phyloP scores from a whole-genome alignment of 2,329 filamentous ascomycete species.

The Xylaria multiplex region DNA sequence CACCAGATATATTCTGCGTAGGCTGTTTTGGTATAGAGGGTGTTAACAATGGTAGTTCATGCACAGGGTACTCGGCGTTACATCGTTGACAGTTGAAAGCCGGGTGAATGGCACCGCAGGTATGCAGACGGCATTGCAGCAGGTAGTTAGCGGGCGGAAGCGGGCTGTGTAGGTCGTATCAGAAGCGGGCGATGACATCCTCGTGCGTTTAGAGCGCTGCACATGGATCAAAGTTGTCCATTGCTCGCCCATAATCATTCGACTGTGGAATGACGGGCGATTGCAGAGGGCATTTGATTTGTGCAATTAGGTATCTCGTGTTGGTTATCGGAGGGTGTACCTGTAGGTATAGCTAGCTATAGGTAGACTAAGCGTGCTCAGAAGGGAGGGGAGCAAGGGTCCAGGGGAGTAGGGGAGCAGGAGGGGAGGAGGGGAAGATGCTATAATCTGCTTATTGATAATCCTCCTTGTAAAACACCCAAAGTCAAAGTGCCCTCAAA shows the following conservation, averaged over 20 bases:
- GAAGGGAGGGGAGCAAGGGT: not conserved
- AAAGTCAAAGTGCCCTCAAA: too few relatives aligned
- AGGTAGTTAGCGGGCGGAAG: not conserved
- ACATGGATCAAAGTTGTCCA: not conserved
- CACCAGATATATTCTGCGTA: not conserved
- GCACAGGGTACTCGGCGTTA: slow-evolving; percentile 4
- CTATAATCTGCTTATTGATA: too few relatives aligned
- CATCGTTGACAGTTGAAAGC: slow-evolving; percentile 16
- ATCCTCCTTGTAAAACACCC: too few relatives aligned
- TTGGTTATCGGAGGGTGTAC: not conserved
- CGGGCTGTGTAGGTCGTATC: slow-evolving; percentile 16
- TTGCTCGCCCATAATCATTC: not conserved
- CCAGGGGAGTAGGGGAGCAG: too few relatives aligned
- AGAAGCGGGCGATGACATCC: slow-evolving; percentile 33
- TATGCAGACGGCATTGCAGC: slow-evolving; percentile 9
- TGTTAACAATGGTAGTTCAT: not conserved
- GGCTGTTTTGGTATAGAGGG: not conserved
- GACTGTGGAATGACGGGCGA: slow-evolving; percentile 3
- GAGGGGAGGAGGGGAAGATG: too few relatives aligned
- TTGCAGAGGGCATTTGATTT: too few relatives aligned
- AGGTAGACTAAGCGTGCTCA: too few relatives aligned
- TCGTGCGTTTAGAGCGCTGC: slow-evolving; percentile 19
- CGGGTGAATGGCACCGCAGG: not conserved
- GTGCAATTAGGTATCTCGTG: too few relatives aligned
- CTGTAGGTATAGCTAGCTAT: not conserved